A percentile compares a stretch with the other conserved stretches of the same genome.
Conservation (phyloP, 1,284 basidiomycete species). For the Pseudozyma flocculosa region DNA sequence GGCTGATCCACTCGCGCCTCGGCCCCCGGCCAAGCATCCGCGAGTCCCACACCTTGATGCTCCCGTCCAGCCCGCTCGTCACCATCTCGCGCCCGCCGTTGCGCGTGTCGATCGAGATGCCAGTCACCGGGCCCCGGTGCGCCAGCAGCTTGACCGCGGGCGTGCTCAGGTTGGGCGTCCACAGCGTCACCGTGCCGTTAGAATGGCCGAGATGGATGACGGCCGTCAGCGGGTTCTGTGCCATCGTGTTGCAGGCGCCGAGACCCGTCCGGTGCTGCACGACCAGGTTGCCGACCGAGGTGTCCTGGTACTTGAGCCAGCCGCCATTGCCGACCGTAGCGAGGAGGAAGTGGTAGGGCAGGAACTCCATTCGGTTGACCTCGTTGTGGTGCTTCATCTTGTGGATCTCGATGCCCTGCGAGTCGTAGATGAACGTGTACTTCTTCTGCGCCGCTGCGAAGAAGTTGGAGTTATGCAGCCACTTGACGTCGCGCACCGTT, state of each 20-base stretch:
- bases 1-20: slow-evolving; percentile 75
- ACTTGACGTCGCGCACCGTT: slow-evolving; percentile 87
- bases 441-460: slow-evolving; percentile 96
- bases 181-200: slow-evolving; percentile 79
- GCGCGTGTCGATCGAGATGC: slow-evolving; percentile 75
- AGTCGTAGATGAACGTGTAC: slow-evolving; percentile 95
- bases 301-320: slow-evolving; percentile 94
- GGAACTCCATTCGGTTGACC: slow-evolving; percentile 83
- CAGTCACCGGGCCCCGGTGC: slow-evolving; percentile 82
- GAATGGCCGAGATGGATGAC: slow-evolving; percentile 87
- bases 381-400: slow-evolving; percentile 74
- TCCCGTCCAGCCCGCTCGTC: slow-evolving; percentile 82
- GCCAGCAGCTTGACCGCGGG: slow-evolving; percentile 89
- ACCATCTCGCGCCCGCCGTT: slow-evolving; percentile 82
- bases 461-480: slow-evolving; percentile 87
- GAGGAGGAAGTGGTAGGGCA: slow-evolving; percentile 94
- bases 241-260: slow-evolving; percentile 80
- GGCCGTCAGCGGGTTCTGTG: slow-evolving; percentile 85
- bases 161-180: slow-evolving; percentile 90
- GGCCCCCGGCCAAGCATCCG: slow-evolving; percentile 83
- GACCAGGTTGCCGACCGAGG: slow-evolving; percentile 84
- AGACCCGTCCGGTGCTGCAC: slow-evolving; percentile 71
- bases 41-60: slow-evolving; percentile 92
- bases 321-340: slow-evolving; percentile 82
- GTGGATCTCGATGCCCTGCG: slow-evolving; percentile 85